These are phyloP conservation scores for Aspergillus kassunensis DNA, from an alignment of 495 filamentous ascomycete genomes.

Conservation along the genomic window DNA sequence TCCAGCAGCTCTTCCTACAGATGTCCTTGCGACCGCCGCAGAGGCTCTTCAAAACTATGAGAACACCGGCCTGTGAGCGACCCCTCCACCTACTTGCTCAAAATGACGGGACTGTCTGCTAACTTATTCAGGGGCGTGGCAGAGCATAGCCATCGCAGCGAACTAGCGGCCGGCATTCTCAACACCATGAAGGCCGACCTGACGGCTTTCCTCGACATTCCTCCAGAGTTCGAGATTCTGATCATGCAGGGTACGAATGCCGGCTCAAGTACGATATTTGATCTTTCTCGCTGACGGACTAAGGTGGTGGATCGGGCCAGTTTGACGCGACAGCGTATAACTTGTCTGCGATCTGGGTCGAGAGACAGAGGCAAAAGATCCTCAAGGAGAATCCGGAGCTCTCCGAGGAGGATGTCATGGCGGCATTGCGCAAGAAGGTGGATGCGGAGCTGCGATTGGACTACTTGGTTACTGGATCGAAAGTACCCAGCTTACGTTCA, in stretches of 20 bases:
- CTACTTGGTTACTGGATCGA: conserved; percentile 82
- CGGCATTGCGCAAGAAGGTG: conserved; percentile 58
- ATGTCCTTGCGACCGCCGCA: conserved; percentile 69
- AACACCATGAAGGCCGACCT: conserved; percentile 62
- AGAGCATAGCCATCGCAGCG: conserved; percentile 88
- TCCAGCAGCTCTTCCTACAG: conserved; percentile 75
- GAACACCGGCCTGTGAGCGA: conserved; percentile 68
- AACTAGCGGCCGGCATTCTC: conserved; percentile 66
- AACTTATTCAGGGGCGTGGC: conserved; percentile 41
- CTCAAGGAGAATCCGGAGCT: conserved; percentile 34
- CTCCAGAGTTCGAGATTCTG: conserved; percentile 69
- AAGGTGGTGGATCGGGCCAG: conserved; percentile 68
- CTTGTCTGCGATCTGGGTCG: conserved; percentile 76
- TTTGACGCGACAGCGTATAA: conserved; percentile 82
- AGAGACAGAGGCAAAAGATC: conserved; percentile 39
- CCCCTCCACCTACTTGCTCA: background rate
- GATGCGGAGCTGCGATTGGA: conserved; percentile 69
- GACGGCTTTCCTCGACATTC: conserved; percentile 67
- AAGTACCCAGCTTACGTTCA: background rate
- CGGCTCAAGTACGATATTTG: background rate
- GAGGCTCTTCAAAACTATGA: conserved; percentile 78
- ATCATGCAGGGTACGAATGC: conserved; percentile 62
- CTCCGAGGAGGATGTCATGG: conserved; percentile 49
- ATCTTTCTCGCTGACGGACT: background rate
- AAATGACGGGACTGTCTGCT: background rate